Conservation (phyloP, 371 early-diverging fungal species). For the Synchytrium microbalum region DNA sequence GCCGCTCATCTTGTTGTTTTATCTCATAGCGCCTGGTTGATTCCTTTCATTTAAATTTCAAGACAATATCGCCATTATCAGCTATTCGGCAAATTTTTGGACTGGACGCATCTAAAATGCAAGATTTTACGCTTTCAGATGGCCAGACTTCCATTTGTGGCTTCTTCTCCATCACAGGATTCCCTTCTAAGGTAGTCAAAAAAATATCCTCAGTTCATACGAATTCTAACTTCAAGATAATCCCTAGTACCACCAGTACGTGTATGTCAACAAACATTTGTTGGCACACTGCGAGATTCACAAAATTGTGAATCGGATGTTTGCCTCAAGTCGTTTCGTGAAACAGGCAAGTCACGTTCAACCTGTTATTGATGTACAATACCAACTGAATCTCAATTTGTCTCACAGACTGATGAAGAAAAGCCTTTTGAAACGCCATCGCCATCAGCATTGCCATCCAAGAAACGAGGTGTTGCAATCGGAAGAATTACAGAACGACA, state of each 20-base stretch:
- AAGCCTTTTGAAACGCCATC: background rate
- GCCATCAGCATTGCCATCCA: constrained; percentile 10
- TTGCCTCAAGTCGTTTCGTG: constrained; percentile 31
- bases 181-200: constrained; percentile 39
- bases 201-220: constrained; percentile 3
- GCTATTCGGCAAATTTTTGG: constrained; percentile 36
- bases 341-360: constrained; percentile 12
- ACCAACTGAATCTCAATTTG: background rate
- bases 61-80: constrained; percentile 22
- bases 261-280: constrained; percentile 49
- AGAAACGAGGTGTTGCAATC: constrained; percentile 10
- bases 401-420: background rate
- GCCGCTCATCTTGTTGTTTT: constrained; percentile 6
- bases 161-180: constrained; percentile 34
- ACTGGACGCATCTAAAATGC: constrained; percentile 21
- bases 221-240: too few species aligned
- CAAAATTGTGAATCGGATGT: constrained; percentile 30
- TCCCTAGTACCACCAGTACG: constrained; percentile 30
- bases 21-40: constrained; percentile 10
- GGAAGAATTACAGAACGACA: constrained; percentile 28
- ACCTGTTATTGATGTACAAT: background rate
- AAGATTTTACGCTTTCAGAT: background rate
- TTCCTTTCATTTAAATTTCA: too few species aligned
- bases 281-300: constrained; percentile 34
- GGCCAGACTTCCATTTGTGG: constrained; percentile 31